Evolutionary conservation across 441 rosid species (phyloP).

Genomic region (Adansonia rubrostipa): DNA sequence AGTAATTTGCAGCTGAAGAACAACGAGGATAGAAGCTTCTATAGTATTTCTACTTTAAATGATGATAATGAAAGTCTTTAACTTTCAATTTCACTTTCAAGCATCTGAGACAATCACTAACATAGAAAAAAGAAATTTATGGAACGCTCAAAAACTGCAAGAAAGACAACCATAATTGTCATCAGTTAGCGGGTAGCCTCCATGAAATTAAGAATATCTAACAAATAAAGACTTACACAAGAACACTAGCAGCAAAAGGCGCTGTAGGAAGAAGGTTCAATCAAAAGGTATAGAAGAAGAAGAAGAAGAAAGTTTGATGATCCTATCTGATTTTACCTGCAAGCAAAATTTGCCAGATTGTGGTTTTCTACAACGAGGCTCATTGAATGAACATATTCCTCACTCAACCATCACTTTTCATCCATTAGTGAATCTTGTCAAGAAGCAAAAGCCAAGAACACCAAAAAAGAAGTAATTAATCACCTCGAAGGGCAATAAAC

Average conservation of each 20-base stretch:
- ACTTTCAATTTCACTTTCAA: no score
- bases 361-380: conserved; percentile 30
- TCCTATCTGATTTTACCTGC: conserved; percentile 36
- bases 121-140: neutral
- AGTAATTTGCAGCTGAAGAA: neutral
- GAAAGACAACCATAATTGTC: neutral
- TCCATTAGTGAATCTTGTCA: conserved; percentile 29
- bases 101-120: neutral
- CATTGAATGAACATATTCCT: conserved; percentile 38
- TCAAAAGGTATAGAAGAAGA: no score
- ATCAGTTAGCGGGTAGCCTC: neutral
- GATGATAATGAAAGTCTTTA: neutral
- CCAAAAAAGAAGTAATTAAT: conserved; percentile 11
- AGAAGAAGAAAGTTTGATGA: no score
- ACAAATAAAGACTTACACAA: neutral
- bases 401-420: conserved; percentile 32
- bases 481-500: neutral
- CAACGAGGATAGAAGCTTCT: neutral
- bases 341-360: conserved; percentile 31
- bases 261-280: no score
- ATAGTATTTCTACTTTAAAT: neutral
- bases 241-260: neutral
- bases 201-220: neutral
- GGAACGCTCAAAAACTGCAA: neutral
- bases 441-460: conserved; percentile 1